Evolutionary conservation across 2,329 filamentous ascomycete species (phyloP).

Genomic region (Davidsoniella eucalypti): DNA sequence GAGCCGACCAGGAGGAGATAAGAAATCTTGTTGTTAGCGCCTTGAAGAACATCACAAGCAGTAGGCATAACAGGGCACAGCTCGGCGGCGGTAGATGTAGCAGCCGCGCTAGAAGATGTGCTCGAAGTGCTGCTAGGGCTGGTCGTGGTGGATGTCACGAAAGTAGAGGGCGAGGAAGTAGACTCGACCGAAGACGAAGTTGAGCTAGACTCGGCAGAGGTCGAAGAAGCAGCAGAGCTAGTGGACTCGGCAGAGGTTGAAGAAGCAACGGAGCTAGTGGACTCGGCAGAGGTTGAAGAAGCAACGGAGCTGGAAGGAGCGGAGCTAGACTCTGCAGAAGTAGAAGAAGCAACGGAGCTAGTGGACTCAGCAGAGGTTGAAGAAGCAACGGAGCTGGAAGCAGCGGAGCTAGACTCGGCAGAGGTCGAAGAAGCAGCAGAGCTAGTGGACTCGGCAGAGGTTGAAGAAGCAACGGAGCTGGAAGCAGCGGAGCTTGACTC

Average conservation of each 20-base stretch:
- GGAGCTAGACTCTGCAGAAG: background rate
- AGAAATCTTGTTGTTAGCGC: background rate
- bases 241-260: background rate
- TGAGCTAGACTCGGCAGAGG: background rate
- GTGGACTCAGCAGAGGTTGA: too few relatives aligned
- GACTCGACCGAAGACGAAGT: background rate
- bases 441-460: too few relatives aligned
- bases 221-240: background rate
- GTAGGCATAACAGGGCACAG: constrained; percentile 3
- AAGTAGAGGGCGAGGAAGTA: background rate
- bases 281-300: background rate
- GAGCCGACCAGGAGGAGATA: background rate
- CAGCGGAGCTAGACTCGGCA: too few relatives aligned
- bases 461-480: too few relatives aligned
- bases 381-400: too few relatives aligned
- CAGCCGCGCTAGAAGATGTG: background rate
- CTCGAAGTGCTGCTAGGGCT: background rate
- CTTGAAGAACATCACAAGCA: constrained; percentile 3
- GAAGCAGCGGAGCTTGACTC: too few relatives aligned
- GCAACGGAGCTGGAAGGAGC: background rate
- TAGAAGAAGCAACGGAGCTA: too few relatives aligned
- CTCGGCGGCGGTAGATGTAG: background rate
- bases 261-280: background rate
- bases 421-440: too few relatives aligned
- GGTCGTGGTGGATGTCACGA: constrained; percentile 3